A percentile compares a stretch with the other conserved stretches of the same genome.
These are phyloP conservation scores for Allium sativum DNA, from an alignment of 106 monocot genomes.

Conservation along the genomic window DNA sequence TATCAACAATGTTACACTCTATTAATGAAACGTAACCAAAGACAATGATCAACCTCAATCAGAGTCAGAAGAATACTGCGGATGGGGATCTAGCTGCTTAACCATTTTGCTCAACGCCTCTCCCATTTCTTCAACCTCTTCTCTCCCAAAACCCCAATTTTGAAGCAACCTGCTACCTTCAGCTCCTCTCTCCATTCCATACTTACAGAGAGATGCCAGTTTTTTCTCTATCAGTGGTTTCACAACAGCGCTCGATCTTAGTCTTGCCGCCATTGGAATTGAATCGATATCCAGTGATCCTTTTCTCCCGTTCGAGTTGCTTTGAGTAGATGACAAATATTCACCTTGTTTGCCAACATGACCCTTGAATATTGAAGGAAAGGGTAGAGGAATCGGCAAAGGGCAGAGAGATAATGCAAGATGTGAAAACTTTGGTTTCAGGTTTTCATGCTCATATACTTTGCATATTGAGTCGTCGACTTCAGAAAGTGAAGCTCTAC, in stretches of 20 bases:
- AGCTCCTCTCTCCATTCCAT: constrained; percentile 54
- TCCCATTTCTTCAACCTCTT: constrained; percentile 78
- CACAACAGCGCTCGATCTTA: constrained; percentile 70
- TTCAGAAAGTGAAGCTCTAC: constrained; percentile 46
- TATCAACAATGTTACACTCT: neutral
- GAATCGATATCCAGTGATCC: constrained; percentile 74
- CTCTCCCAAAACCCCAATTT: constrained; percentile 67
- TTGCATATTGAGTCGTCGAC: constrained; percentile 29
- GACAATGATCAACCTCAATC: constrained; percentile 46
- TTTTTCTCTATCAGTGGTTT: constrained; percentile 61
- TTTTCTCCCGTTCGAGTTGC: constrained; percentile 7
- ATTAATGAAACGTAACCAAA: neutral
- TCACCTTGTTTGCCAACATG: constrained; percentile 53
- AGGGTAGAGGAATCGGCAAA: constrained; percentile 79
- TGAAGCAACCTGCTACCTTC: constrained; percentile 42
- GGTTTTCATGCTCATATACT: constrained; percentile 16
- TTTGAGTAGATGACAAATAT: constrained; percentile 5
- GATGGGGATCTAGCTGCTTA: constrained; percentile 25
- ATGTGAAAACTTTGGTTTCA: constrained; percentile 38
- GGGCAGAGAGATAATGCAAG: constrained; percentile 54
- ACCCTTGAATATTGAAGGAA: constrained; percentile 68
- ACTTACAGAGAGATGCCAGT: constrained; percentile 30
- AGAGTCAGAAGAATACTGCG: constrained; percentile 34
- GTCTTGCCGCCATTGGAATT: constrained; percentile 63
- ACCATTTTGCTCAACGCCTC: constrained; percentile 46